Percentiles rank a stretch among this genome's conserved stretches.
Evolutionary conservation across 257 asterid genomes (phyloP).

Genomic region (Lantana camara): DNA sequence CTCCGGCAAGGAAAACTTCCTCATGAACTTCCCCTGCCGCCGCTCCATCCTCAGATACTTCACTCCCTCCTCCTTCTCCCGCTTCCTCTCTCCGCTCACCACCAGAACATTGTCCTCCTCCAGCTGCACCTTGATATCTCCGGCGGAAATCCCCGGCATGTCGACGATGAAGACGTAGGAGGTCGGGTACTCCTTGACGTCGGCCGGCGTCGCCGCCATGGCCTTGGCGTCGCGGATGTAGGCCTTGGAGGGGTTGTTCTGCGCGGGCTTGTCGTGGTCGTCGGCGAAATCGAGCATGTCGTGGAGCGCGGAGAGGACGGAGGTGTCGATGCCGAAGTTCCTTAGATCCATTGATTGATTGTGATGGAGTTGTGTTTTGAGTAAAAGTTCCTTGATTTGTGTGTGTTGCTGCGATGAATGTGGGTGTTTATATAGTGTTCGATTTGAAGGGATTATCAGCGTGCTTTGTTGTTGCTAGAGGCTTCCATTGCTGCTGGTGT

Average conservation of each 20-base stretch:
- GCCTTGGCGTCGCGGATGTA: conserved; percentile 50
- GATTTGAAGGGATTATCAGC: too few relatives aligned
- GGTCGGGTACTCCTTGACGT: conserved; percentile 40
- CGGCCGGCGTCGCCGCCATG: conserved; percentile 47
- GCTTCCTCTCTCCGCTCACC: conserved; percentile 46
- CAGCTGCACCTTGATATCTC: conserved; percentile 43
- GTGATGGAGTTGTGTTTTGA: too few relatives aligned
- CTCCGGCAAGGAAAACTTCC: conserved; percentile 51
- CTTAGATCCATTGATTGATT: conserved; percentile 30
- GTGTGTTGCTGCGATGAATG: background rate
- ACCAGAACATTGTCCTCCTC: conserved; percentile 42
- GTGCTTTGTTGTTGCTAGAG: conserved; percentile 20
- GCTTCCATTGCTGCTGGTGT: background rate
- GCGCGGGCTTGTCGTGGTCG: conserved; percentile 27
- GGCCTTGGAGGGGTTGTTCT: conserved; percentile 34
- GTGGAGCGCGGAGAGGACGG: conserved; percentile 31
- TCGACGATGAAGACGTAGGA: conserved; percentile 41
- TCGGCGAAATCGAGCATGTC: conserved; percentile 31
- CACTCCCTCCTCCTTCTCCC: conserved; percentile 41
- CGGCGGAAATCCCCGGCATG: conserved; percentile 46
- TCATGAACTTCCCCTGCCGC: conserved; percentile 45
- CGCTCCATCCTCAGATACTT: conserved; percentile 50
- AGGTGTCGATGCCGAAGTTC: conserved; percentile 24
- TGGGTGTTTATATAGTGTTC: background rate
- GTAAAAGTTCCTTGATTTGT: too few relatives aligned